Conservation (phyloP, 352 stramenopile species). For the Phytophthora boehmeriae region DNA sequence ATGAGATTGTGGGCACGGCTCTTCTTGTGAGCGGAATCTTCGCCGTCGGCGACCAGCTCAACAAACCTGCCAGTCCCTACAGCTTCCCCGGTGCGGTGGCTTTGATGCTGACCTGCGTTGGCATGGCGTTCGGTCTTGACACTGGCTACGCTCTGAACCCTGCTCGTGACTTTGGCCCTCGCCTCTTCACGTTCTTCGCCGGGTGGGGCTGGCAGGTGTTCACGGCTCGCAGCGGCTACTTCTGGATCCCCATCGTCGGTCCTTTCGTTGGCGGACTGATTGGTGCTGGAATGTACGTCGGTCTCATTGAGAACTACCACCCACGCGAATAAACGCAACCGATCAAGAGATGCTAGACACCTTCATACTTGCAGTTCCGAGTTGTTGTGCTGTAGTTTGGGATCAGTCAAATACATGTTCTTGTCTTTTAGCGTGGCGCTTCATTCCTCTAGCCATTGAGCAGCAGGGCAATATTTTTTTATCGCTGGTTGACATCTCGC, state of each 20-base stretch:
- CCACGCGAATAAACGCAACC: slow-evolving; percentile 8
- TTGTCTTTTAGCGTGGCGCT: too few relatives aligned
- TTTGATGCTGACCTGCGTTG: slow-evolving; percentile 41
- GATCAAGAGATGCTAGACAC: neutral
- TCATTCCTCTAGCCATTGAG: too few relatives aligned
- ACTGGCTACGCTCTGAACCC: slow-evolving; percentile 52
- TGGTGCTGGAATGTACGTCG: slow-evolving; percentile 28
- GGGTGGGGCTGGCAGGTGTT: slow-evolving; percentile 53
- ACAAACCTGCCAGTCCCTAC: slow-evolving; percentile 50
- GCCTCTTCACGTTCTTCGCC: slow-evolving; percentile 54
- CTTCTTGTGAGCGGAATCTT: slow-evolving; percentile 52
- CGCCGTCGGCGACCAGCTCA: slow-evolving; percentile 47
- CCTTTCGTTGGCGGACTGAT: slow-evolving; percentile 30
- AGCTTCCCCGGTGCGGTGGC: slow-evolving; percentile 39
- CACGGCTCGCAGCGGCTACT: slow-evolving; percentile 25
- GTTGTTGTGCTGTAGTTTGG: neutral
- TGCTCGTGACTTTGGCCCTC: slow-evolving; percentile 51
- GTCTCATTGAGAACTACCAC: slow-evolving; percentile 30
- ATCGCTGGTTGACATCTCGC: too few relatives aligned
- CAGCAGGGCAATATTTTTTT: too few relatives aligned
- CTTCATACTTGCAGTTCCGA: neutral
- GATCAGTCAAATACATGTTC: neutral
- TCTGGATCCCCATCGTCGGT: slow-evolving; percentile 39
- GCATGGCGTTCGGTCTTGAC: slow-evolving; percentile 44
- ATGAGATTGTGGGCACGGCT: slow-evolving; percentile 49